A percentile compares a stretch with the other conserved stretches of the same genome.
These are phyloP conservation scores for Chrysanthemum lavandulifolium DNA, from an alignment of 129 eudicot genomes.

Conservation along the genomic window DNA sequence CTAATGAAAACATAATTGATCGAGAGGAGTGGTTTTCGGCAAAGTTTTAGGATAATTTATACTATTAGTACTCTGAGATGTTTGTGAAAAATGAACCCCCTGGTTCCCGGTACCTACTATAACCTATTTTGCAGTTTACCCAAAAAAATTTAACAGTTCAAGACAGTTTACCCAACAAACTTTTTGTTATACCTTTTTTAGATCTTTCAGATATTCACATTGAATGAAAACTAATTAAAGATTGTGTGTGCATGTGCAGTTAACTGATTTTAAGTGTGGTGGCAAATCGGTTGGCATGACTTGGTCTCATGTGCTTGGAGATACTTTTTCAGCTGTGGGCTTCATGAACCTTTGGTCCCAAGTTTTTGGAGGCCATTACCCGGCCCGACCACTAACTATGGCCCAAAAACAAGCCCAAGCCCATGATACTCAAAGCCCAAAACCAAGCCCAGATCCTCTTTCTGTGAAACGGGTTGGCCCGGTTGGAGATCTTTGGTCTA, in stretches of 20 bases:
- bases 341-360: conserved; percentile 48
- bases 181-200: too few species aligned
- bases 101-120: too few species aligned
- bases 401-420: conserved; percentile 20
- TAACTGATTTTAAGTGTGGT: conserved; percentile 68
- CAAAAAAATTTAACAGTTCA: too few species aligned
- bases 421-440: background rate
- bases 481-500: conserved; percentile 66
- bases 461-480: conserved; percentile 61
- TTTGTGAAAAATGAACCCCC: too few species aligned
- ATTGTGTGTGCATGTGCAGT: conserved; percentile 24
- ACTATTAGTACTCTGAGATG: too few species aligned
- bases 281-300: conserved; percentile 65
- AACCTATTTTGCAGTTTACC: too few species aligned
- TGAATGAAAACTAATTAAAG: background rate
- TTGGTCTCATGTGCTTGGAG: conserved; percentile 84
- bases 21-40: too few species aligned
- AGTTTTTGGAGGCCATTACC: conserved; percentile 29
- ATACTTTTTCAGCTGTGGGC: conserved; percentile 46
- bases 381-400: conserved; percentile 29
- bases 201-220: background rate
- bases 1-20: too few species aligned
- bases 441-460: conserved; percentile 24
- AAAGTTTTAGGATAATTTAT: too few species aligned
- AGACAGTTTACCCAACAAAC: too few species aligned